phyloP scores from a whole-genome alignment of 768 basidiomycete species.

The Scleroderma citrinum region DNA sequence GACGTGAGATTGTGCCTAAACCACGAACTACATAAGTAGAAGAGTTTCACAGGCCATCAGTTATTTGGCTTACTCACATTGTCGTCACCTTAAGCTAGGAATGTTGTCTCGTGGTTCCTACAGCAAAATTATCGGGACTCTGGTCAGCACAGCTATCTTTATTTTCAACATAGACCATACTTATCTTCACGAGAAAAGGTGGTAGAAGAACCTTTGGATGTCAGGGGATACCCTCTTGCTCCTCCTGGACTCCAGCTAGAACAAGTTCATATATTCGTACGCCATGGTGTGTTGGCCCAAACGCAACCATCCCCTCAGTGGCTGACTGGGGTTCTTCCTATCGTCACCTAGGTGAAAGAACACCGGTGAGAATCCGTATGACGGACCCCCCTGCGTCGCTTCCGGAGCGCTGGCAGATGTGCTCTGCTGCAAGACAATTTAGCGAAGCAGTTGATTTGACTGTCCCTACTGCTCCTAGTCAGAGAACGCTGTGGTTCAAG shows the following conservation, averaged over 20 bases:
- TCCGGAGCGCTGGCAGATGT: slow-evolving; percentile 65
- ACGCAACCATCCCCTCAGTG: neutral
- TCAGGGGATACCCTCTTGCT: slow-evolving; percentile 52
- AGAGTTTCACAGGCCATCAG: no score
- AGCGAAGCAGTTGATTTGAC: slow-evolving; percentile 36
- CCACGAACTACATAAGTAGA: no score
- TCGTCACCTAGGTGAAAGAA: slow-evolving; percentile 55
- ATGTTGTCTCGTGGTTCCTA: no score
- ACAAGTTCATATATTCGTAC: slow-evolving; percentile 70
- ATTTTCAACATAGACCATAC: no score
- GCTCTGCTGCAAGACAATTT: slow-evolving; percentile 48
- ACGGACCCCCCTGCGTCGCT: slow-evolving; percentile 56
- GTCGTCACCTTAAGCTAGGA: no score
- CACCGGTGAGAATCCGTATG: slow-evolving; percentile 68
- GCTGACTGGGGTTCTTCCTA: neutral
- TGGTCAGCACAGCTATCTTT: no score
- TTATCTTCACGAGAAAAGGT: slow-evolving; percentile 11
- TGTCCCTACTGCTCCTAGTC: slow-evolving; percentile 1
- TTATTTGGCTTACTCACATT: no score
- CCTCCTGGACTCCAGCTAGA: slow-evolving; percentile 52
- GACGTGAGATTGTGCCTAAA: no score
- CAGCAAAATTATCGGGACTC: no score
- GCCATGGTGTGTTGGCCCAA: slow-evolving; percentile 52
- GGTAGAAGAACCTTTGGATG: slow-evolving; percentile 47
- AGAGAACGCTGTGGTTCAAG: slow-evolving; percentile 32